Base-by-base conservation (phyloP, 352 stramenopile species). In the Globisporangium middletonii region DNA sequence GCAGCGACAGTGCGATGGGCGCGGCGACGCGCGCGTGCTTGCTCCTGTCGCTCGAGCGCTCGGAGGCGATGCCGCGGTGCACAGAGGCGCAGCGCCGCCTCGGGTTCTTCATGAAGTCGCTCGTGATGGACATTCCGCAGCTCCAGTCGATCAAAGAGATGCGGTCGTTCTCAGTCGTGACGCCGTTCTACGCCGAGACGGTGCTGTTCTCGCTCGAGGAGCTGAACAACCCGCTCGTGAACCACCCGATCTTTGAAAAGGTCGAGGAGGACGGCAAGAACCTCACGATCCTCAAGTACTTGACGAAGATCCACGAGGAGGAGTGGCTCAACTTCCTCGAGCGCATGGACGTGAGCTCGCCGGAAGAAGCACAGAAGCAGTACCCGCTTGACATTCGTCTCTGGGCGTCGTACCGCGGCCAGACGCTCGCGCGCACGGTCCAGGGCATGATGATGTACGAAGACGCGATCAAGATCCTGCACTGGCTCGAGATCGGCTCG, bases 371-470 rank as follows among this genome's bases (percentile, higher is more conserved):
- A 1, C 77, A 89, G 60, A 72, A 79, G 51, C 74, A 90, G 45
- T 72, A 81, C 59, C 83, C 83, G 2, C 67, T 87, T 41, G 83
- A 91, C 51, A 87, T 93, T 44, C 79, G 81, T 63, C 50, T 92
- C 27, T 94, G 83, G 83, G 81, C 83, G 8, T 91, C 81, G 43
- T 92, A 88, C 68, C 81, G 83, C 55, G 81, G 81, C 19, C 83
- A 94, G 58, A 94, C 83, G 33, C 66, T 94, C 23, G 73, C 79
- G 15, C 79, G 83, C 59, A 92, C 83, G 1, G 81, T 92, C 30
- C 81, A 89, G 49, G 83, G 83, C 16, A 92, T 94, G 81, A 92
- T 92, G 81, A 79, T 92, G 68, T 94, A 94, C 50, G 81, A 92
- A 60, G 82, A 92, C 54, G 82, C 82, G 23, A 91, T 94, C 60